phyloP scores from a whole-genome alignment of 1,284 basidiomycete species.

The Austroboletus novae-zelandiae region DNA sequence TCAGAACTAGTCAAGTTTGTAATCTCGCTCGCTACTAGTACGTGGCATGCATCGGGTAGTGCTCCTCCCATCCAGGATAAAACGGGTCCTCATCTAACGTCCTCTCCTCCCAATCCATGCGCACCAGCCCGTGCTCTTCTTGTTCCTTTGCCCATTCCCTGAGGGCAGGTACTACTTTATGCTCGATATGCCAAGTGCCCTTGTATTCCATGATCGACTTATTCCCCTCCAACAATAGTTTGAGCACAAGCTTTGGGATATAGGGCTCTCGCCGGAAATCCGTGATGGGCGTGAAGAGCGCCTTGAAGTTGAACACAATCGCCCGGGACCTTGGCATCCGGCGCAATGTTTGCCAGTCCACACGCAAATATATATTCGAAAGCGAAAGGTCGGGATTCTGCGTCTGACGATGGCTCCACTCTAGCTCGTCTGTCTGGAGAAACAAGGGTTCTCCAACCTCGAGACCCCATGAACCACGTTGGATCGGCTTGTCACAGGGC shows the following conservation, averaged over 20 bases:
- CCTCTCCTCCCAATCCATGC: constrained; percentile 44
- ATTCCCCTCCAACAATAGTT: constrained; percentile 40
- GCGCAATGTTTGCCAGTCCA: constrained; percentile 55
- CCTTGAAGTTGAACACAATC: constrained; percentile 52
- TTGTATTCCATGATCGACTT: constrained; percentile 43
- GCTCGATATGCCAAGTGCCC: constrained; percentile 38
- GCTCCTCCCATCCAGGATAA: constrained; percentile 43
- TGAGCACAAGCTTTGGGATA: constrained; percentile 44
- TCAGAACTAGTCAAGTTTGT: too few relatives aligned
- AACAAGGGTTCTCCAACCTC: constrained; percentile 48
- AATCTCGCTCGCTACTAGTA: constrained; percentile 55
- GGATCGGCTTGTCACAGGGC: constrained; percentile 45
- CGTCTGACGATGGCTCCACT: constrained; percentile 32
- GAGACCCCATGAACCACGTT: constrained; percentile 49
- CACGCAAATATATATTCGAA: constrained; percentile 43
- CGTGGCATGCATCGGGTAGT: constrained; percentile 17
- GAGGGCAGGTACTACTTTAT: constrained; percentile 44
- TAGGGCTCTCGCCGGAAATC: constrained; percentile 44
- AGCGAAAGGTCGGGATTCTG: constrained; percentile 37
- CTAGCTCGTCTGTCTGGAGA: constrained; percentile 37
- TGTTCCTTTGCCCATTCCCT: constrained; percentile 46
- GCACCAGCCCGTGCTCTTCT: constrained; percentile 43
- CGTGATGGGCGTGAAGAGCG: constrained; percentile 47
- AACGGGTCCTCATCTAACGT: constrained; percentile 50
- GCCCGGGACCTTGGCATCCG: constrained; percentile 44